Base-by-base conservation (phyloP, 345 rosid species). In the Capsella bursapastoris region DNA sequence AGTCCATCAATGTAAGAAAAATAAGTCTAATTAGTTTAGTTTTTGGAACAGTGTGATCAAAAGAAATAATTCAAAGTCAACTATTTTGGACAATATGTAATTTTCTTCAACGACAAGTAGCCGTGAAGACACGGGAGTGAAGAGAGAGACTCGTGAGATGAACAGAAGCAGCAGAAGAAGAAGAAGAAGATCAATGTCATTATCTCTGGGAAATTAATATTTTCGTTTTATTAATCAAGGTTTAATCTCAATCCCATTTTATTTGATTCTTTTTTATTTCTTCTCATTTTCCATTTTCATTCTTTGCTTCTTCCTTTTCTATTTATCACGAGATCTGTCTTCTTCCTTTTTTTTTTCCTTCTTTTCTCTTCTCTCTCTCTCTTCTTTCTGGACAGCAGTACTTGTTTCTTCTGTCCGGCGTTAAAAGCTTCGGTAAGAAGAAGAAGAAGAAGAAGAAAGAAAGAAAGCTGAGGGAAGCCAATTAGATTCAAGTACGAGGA, bases 251-350 rank as follows among this genome's bases (percentile, higher is more conserved):
- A 28, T 4, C 16, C 31, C 14, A n/a, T 48, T 15, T 61, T 28
- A 37, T 37, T 59, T 70, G 48, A 78, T 38, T 38, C 1, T n/a
- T 12, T 34, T 15, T n/a, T 22, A 0, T 16, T 3, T 71, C 52
- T 68, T 6, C 7, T 44, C 25, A 5, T 34, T 48, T 51, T 73
- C 25, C 83, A 49, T 75, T 74, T 80, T 85, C 83, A 71, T 77
- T 77, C 76, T 82, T 83, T 87, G 83, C 81, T 82, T 88, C 86
- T 74, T 83, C 82, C 87, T 59, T 78, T 80, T 83, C 83, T 83
- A 83, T 81, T 83, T 64, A 80, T 86, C 89, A 86, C 92, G 89
- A 90, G 96, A 88, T 85, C 89, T 86, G 86, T 84, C 86, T 63
- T 72, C 31, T 60, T 6, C 37, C 7, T 34, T 34, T 5, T 34